These are phyloP conservation scores for Trypanosoma rangeli DNA, from an alignment of 208 protist species.

Conservation along the genomic window DNA sequence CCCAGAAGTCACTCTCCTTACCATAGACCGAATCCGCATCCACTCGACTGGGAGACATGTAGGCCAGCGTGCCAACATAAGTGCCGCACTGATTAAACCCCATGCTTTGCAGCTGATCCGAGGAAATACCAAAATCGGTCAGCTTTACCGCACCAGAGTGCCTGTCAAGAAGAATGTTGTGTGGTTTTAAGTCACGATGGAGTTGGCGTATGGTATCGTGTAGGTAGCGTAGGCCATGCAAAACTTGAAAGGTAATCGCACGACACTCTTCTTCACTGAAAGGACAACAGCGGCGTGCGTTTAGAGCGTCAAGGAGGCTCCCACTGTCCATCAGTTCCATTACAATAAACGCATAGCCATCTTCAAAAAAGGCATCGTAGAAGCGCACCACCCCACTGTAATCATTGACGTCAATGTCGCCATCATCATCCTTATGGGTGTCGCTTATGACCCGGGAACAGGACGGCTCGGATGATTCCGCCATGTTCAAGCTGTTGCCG, in stretches of 20 bases:
- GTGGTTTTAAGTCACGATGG: conserved; percentile 96
- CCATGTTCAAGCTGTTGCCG: neutral
- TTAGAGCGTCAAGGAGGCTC: conserved; percentile 26
- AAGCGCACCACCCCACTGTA: conserved; percentile 19
- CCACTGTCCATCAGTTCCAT: conserved; percentile 37
- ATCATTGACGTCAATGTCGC: conserved; percentile 9
- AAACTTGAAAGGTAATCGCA: conserved; percentile 34
- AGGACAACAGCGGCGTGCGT: conserved; percentile 9
- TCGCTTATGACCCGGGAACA: neutral
- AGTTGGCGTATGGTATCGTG: conserved; percentile 35
- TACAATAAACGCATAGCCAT: conserved; percentile 25
- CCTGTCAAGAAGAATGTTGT: conserved; percentile 97
- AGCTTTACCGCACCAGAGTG: conserved; percentile 78
- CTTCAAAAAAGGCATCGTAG: conserved; percentile 26
- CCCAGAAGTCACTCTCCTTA: conserved; percentile 38
- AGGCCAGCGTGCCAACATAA: conserved; percentile 36
- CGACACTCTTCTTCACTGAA: conserved; percentile 26
- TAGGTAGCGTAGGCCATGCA: conserved; percentile 32
- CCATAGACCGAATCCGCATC: conserved; percentile 30
- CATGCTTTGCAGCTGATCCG: conserved; percentile 28
- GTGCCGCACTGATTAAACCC: conserved; percentile 31
- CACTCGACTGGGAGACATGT: conserved; percentile 39
- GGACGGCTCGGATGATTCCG: neutral
- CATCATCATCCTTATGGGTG: neutral
- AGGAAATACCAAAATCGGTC: conserved; percentile 87